Percentiles rank a stretch among this genome's conserved stretches.
Evolutionary conservation across 108 stramenopile genomes (phyloP).

Genomic region (Stephanodiscus triporus): DNA sequence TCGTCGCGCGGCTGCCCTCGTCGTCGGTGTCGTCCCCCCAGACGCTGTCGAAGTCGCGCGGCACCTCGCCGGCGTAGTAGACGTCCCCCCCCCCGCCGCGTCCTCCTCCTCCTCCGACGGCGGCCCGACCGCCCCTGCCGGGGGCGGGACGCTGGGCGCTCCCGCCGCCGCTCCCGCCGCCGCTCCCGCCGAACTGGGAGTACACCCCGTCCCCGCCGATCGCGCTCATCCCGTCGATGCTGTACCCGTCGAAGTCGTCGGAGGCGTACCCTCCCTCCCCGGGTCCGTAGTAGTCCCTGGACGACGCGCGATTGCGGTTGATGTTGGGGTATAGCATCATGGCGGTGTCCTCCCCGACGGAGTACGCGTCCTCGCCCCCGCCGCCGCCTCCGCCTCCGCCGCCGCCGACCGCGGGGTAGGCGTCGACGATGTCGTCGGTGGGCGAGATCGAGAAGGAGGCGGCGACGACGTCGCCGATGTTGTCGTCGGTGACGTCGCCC

Average conservation of each 20-base stretch:
- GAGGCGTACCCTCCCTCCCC: slow-evolving; percentile 12
- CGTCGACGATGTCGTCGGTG: neutral
- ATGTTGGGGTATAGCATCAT: slow-evolving; percentile 34
- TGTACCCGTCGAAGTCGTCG: slow-evolving; percentile 45
- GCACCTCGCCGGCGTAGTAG: slow-evolving; percentile 25
- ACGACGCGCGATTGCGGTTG: slow-evolving; percentile 25
- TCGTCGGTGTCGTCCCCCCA: slow-evolving; percentile 32
- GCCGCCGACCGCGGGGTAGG: no score
- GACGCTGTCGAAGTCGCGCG: slow-evolving; percentile 43
- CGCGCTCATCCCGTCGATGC: slow-evolving; percentile 45
- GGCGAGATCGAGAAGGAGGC: neutral
- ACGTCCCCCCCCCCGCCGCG: neutral
- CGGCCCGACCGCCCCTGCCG: neutral
- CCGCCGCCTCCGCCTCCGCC: neutral
- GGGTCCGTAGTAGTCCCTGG: slow-evolving; percentile 22
- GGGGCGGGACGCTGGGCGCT: neutral
- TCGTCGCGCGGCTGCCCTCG: neutral
- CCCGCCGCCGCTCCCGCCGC: slow-evolving; percentile 1
- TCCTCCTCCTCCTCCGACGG: neutral
- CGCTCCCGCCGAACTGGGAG: neutral
- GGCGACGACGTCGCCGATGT: neutral
- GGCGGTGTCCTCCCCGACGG: slow-evolving; percentile 49
- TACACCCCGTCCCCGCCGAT: slow-evolving; percentile 10
- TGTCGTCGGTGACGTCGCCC: neutral
- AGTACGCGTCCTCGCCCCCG: slow-evolving; percentile 12